Evolutionary conservation across 2,329 filamentous ascomycete genomes (phyloP).

Genomic region (Fusarium abutilonis): DNA sequence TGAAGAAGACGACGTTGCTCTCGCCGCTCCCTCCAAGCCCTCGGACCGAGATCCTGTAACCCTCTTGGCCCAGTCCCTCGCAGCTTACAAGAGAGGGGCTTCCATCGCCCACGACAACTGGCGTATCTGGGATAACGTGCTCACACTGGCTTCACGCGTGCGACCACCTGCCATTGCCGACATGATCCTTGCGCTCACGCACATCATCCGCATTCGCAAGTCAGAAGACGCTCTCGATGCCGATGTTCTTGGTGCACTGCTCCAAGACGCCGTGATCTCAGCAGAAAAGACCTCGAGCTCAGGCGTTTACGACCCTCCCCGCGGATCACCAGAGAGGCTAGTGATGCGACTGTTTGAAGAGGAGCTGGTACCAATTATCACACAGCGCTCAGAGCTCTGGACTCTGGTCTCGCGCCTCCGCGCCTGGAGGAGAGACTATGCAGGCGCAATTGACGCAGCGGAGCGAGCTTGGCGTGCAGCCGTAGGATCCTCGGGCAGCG

Average conservation of each 20-base stretch:
- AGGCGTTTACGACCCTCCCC: slow-evolving; percentile 52
- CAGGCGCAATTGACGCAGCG: slow-evolving; percentile 79
- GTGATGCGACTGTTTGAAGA: slow-evolving; percentile 79
- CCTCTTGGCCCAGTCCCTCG: slow-evolving; percentile 77
- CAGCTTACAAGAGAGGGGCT: slow-evolving; percentile 88
- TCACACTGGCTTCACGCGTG: slow-evolving; percentile 84
- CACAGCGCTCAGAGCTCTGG: slow-evolving; percentile 80
- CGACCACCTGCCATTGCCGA: slow-evolving; percentile 79
- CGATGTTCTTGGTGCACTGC: slow-evolving; percentile 74
- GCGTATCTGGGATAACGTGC: slow-evolving; percentile 96
- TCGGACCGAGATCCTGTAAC: slow-evolving; percentile 62
- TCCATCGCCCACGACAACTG: slow-evolving; percentile 84
- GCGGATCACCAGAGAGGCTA: slow-evolving; percentile 69
- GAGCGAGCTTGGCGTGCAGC: slow-evolving; percentile 91
- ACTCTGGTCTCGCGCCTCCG: slow-evolving; percentile 75
- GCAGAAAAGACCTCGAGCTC: slow-evolving; percentile 48
- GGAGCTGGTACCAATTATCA: slow-evolving; percentile 83
- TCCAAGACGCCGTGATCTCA: slow-evolving; percentile 73
- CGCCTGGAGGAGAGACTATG: slow-evolving; percentile 76
- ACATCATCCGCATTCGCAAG: slow-evolving; percentile 79
- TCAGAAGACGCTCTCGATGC: slow-evolving; percentile 83
- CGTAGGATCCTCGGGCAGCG: slow-evolving; percentile 60
- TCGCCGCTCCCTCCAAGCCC: slow-evolving; percentile 31
- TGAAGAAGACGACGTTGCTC: slow-evolving; percentile 47
- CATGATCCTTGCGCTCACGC: slow-evolving; percentile 77